phyloP scores from a whole-genome alignment of 495 filamentous ascomycete genomes.

The Extremus antarcticus region DNA sequence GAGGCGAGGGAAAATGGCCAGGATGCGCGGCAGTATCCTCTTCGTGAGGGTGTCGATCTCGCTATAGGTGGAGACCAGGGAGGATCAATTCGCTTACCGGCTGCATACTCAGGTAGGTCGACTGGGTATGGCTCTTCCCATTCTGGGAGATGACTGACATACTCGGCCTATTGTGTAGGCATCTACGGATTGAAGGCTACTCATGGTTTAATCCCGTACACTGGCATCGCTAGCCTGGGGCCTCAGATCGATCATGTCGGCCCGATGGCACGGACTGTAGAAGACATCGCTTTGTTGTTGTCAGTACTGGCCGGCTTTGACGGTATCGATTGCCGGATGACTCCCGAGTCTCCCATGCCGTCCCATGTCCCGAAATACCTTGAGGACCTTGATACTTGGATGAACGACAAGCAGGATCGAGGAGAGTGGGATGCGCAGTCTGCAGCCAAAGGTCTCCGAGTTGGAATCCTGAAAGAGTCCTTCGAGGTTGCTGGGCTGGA shows the following conservation, averaged over 20 bases:
- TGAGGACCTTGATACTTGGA: conserved; percentile 20
- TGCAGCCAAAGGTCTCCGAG: conserved; percentile 16
- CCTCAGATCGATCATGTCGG: conserved; percentile 29
- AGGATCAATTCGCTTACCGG: conserved; percentile 50
- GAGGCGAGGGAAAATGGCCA: conserved; percentile 5
- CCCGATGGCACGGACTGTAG: conserved; percentile 36
- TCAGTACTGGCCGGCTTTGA: conserved; percentile 45
- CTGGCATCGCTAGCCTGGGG: conserved; percentile 26
- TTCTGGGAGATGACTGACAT: no score
- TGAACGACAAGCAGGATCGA: conserved; percentile 27
- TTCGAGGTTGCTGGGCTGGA: conserved; percentile 37
- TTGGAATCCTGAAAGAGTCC: conserved; percentile 43
- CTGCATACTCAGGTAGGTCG: conserved; percentile 30
- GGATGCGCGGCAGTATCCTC: conserved; percentile 7
- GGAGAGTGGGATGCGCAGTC: conserved; percentile 28
- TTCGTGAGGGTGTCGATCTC: conserved; percentile 39
- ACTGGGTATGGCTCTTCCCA: no score
- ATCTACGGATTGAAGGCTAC: conserved; percentile 35
- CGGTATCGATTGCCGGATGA: conserved; percentile 38
- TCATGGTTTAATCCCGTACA: conserved; percentile 29
- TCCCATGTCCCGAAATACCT: conserved; percentile 29
- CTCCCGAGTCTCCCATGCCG: conserved; percentile 12
- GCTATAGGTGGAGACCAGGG: conserved; percentile 53
- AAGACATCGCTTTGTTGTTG: conserved; percentile 41
- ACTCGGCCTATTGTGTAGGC: no score